Base-by-base conservation (phyloP, 2,329 filamentous ascomycete genomes). In the Sporothrix inflata region DNA sequence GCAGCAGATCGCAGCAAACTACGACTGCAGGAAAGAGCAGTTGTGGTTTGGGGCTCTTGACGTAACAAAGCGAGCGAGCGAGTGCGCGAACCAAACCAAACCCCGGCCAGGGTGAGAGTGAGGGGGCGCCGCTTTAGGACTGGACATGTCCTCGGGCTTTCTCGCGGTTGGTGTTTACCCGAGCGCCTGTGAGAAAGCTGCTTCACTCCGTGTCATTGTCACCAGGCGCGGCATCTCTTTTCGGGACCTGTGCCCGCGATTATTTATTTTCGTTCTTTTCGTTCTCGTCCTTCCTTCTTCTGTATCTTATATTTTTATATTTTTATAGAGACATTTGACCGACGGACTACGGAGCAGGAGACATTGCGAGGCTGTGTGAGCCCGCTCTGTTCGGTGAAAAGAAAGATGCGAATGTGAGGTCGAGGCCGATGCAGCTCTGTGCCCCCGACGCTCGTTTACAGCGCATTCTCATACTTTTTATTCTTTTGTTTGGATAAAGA, bases 111-210 rank as follows among this genome's bases (percentile, higher is more conserved):
- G 14, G 14, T 4, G 24, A 55, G 24, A 30, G 3, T 14, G 27
- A 57, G 57, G 34, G 30, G 34, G 30, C n/a, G 16, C 55, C 55
- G 55, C 30, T 38, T n/a, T 40, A 21, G 57, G 57, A 16, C 19
- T 21, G 16, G n/a, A 40, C 57, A 40, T 40, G 34, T 14, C 57
- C 34, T 40, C 57, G 57, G 57, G 38, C 34, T 40, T 12, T 19
- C 57, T 61, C 57, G 57, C 19, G 57, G 16, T 61, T 61, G 57
- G 34, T 61, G 57, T 40, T 61, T 61, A 61, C 57, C 57, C 57
- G 57, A 21, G 7, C 34, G 34, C 34, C 9, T 21, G 19, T 14
- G 21, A 34, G 8, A 42, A 38, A 3, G 19, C 3, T 42, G 19
- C 57, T 40, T 61, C 34, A 24, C 34, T 40, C 57, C 34, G 57